Base-by-base conservation (phyloP, 2,329 filamentous ascomycete species). In the Clonostachys rhizophaga region DNA sequence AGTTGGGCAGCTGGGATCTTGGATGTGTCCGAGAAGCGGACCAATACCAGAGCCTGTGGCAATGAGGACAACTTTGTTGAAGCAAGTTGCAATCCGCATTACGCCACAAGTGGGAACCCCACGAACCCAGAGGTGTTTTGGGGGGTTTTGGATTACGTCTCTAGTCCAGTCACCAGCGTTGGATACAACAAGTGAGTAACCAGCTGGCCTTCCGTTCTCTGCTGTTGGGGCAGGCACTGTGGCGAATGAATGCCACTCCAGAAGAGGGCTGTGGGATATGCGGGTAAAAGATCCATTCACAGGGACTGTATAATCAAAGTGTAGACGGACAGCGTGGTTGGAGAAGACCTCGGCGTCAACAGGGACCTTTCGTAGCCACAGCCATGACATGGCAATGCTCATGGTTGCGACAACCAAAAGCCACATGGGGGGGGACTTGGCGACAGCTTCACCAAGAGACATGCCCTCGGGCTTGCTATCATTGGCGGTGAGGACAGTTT, bases 91-190 rank as follows among this genome's bases (percentile, higher is more conserved):
- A 42, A 84, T 74, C 52, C 82, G 78, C 47, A 84, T 71, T 14
- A 88, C 81, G 41, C 84, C 84, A 44, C 74, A 78, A 3, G 79
- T 74, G 2, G 84, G 81, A 0, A 80, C 72, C 3, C 85, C 82
- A 17, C 83, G 76, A 6, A 82, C 75, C 79, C 81, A 89, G 34
- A 88, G 66, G 36, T 75, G 62, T 1, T 66, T 71, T 3, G 83
- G 83, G 2, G 79, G 78, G 34, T 72, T 66, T 35, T 72, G 65
- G 63, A 89, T 86, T 39, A 68, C 65, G 0, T 84, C 87, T 80
- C 78, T 37, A 81, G 84, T 87, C 83, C 84, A 88, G 65, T 87
- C 83, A 16, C 84, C 84, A 6, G 82, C 83, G 53, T 80, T 81
- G 48, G 82, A 85, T 35, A 87, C 71, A 37, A 87, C 65, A 34